phyloP scores from a whole-genome alignment of 2,329 filamentous ascomycete genomes.

The Pezicula rhizophila region DNA sequence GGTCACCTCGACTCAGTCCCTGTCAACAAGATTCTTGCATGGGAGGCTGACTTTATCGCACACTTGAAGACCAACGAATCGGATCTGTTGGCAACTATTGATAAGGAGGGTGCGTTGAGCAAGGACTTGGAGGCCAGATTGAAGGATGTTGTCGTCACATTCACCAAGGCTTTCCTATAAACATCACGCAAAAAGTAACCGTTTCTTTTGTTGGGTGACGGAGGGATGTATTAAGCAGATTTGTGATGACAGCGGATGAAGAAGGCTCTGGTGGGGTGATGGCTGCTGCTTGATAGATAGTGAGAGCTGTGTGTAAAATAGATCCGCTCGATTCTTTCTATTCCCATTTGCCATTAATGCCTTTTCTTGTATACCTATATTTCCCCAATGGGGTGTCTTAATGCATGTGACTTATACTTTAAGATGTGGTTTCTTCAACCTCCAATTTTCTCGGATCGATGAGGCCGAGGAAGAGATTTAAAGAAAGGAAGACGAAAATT shows the following conservation, averaged over 20 bases:
- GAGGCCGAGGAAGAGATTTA: too few relatives aligned
- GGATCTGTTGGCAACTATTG: slow-evolving; percentile 77
- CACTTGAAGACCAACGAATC: slow-evolving; percentile 89
- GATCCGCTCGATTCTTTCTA: slow-evolving; percentile 24
- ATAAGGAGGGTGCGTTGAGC: slow-evolving; percentile 92
- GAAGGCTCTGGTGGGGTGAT: slow-evolving; percentile 6
- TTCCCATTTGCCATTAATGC: slow-evolving; percentile 5
- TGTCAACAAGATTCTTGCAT: slow-evolving; percentile 83
- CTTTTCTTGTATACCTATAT: background rate
- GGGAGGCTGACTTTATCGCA: slow-evolving; percentile 90
- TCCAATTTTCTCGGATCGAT: too few relatives aligned
- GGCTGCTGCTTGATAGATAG: slow-evolving; percentile 22
- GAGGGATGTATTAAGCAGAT: slow-evolving; percentile 18
- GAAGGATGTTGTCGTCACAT: slow-evolving; percentile 68
- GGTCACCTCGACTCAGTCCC: slow-evolving; percentile 85
- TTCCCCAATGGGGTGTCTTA: background rate
- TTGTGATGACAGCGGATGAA: slow-evolving; percentile 6
- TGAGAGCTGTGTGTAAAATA: slow-evolving; percentile 25
- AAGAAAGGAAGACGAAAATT: too few relatives aligned
- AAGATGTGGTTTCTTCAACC: background rate
- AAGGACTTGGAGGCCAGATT: slow-evolving; percentile 85
- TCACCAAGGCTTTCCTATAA: slow-evolving; percentile 86
- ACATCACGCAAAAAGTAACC: slow-evolving; percentile 14
- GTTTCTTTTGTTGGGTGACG: slow-evolving; percentile 19
- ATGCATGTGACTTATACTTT: background rate